These are phyloP conservation scores for Lophiotrema nucula DNA, from an alignment of 495 filamentous ascomycete genomes.

Conservation along the genomic window DNA sequence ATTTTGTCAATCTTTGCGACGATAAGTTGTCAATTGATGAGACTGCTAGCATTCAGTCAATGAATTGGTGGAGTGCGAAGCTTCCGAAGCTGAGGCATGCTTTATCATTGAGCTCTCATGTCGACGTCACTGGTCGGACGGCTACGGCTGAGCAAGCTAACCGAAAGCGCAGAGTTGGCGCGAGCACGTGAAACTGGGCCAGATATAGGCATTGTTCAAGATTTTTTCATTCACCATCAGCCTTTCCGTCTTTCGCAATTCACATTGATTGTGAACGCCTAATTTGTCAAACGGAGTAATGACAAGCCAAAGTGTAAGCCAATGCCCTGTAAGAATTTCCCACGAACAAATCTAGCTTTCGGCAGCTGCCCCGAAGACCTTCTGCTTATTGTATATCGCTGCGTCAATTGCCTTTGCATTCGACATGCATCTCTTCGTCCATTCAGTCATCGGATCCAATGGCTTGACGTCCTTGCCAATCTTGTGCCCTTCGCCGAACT, in stretches of 20 bases:
- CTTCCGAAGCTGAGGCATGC: not conserved
- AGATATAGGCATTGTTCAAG: not conserved
- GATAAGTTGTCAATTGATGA: not conserved
- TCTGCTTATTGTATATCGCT: slow-evolving; percentile 25
- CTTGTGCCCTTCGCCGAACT: slow-evolving; percentile 33
- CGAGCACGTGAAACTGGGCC: not conserved
- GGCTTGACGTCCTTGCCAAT: slow-evolving; percentile 25
- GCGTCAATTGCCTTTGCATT: slow-evolving; percentile 23
- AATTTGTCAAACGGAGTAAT: too few relatives aligned
- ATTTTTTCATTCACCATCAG: not conserved
- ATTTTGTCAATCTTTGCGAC: not conserved
- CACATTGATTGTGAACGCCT: too few relatives aligned
- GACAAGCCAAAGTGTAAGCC: too few relatives aligned
- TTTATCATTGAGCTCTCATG: not conserved
- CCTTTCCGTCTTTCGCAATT: not conserved
- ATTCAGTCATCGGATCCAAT: slow-evolving; percentile 27
- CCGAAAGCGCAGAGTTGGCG: not conserved
- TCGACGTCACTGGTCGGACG: not conserved
- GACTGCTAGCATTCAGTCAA: not conserved
- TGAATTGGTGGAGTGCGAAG: slow-evolving; percentile 1
- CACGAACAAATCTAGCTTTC: too few relatives aligned
- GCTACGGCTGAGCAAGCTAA: not conserved
- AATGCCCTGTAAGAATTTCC: too few relatives aligned
- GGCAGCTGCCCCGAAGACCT: slow-evolving; percentile 7
- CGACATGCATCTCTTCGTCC: slow-evolving; percentile 24